Evolutionary conservation across 148 eudicot species (phyloP), one percentile per base, ranked within the genome.

Genomic region (Hydrangea macrophylla): DNA sequence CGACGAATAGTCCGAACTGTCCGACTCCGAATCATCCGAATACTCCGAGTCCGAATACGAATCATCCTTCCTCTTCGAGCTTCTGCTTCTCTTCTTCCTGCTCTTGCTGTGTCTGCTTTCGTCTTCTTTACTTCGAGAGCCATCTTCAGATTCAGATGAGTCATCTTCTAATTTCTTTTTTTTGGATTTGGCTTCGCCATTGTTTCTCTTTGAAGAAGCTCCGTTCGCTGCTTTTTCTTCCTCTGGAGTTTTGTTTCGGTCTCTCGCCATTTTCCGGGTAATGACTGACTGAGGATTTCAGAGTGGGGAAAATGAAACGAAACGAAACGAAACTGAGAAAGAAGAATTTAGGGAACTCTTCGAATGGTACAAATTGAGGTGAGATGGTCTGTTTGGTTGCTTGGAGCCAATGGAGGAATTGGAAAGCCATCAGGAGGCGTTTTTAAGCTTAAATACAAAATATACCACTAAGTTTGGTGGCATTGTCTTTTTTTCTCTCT

Each of bases 21-120:
- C 81, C 44, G 80, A 80, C 7, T 80, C 85, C 11, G 85, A 79
- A 20, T 74, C 86, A 0, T 50, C 31, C 24, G 79, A 73, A 25
- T 68, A 42, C 0, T 63, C 15, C n/a, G 67, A 70, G n/a, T 64
- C 71, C 35, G 84, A 83, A 60, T 65, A 70, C 0, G 69, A 71
- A n/a, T 70, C 40, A 17, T 68, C 30, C 5, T 79, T 75, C 63
- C 81, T 73, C 62, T 75, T 82, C 31, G 82, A 75, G 36, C 69
- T 58, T 10, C 69, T 58, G 31, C 60, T 76, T 59, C 64, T 61
- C 75, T 70, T 58, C 37, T 33, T 37, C 48, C 25, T 72, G 64
- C 76, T 70, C 45, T 74, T 65, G 31, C 83, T 69, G 53, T 48
- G 73, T 23, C 53, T 70, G 58, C 63, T 31, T 22, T 59, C 73